A percentile compares a stretch with the other conserved stretches of the same genome.
phyloP scores from a whole-genome alignment of 2,329 filamentous ascomycete species.

The Dothidotthia symphoricarpi region DNA sequence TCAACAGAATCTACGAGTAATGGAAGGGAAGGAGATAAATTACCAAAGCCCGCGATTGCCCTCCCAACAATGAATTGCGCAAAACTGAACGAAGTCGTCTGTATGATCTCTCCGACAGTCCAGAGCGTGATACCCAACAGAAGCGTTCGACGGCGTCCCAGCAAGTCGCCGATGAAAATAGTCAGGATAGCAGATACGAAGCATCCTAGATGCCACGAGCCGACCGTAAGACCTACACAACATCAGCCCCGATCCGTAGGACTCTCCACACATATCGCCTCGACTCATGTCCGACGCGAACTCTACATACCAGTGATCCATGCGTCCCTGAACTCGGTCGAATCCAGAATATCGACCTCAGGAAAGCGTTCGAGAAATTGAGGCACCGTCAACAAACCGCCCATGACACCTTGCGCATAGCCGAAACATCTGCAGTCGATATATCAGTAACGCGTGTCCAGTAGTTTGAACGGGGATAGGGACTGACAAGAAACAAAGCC shows the following conservation, averaged over 20 bases:
- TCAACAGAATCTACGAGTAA: constrained; percentile 46
- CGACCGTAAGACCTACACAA: constrained; percentile 34
- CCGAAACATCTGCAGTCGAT: constrained; percentile 47
- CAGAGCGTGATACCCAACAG: constrained; percentile 52
- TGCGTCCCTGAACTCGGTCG: constrained; percentile 20
- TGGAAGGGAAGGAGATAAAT: constrained; percentile 23
- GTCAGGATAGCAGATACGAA: constrained; percentile 57
- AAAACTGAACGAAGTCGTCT: constrained; percentile 48
- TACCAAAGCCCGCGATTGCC: constrained; percentile 50
- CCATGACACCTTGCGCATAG: constrained; percentile 70
- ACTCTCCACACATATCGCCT: too few relatives aligned
- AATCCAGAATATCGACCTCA: constrained; percentile 25
- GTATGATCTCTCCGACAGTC: constrained; percentile 51
- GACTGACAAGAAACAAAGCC: constrained; percentile 29
- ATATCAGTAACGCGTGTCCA: constrained; percentile 3
- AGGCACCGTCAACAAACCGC: constrained; percentile 63
- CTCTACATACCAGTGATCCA: constrained; percentile 28
- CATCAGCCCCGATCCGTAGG: too few relatives aligned
- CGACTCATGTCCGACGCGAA: too few relatives aligned
- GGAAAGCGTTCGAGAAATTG: constrained; percentile 51
- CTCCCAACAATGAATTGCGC: constrained; percentile 54
- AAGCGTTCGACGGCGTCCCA: constrained; percentile 52
- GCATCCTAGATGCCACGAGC: constrained; percentile 51
- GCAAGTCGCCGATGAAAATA: constrained; percentile 50
- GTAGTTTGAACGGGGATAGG: not conserved